A percentile compares a stretch with the other conserved stretches of the same genome.
Evolutionary conservation across 1,284 basidiomycete genomes (phyloP).

Genomic region (Neonothopanus nambi): DNA sequence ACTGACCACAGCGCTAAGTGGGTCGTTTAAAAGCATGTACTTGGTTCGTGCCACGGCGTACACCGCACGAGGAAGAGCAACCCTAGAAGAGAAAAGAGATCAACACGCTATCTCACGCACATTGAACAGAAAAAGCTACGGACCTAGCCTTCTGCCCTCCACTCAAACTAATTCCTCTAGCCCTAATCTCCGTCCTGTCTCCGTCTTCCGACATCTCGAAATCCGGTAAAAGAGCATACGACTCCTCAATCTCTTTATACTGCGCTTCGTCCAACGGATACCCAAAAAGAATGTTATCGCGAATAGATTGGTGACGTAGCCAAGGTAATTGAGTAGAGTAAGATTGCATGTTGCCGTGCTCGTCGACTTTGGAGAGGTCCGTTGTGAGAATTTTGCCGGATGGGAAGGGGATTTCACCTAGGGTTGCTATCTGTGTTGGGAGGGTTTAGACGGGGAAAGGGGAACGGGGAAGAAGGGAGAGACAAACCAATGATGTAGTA

Average conservation of each 20-base stretch:
- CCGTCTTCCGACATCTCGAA: constrained; percentile 74
- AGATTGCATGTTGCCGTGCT: background rate
- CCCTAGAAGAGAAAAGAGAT: constrained; percentile 33
- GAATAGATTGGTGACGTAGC: constrained; percentile 53
- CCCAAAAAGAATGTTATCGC: constrained; percentile 75
- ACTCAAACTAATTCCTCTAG: constrained; percentile 60
- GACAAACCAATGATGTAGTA: background rate
- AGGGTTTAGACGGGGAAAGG: background rate
- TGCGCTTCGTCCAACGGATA: constrained; percentile 63
- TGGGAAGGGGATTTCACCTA: background rate
- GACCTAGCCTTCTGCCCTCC: constrained; percentile 65
- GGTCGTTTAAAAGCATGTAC: constrained; percentile 73
- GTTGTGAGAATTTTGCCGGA: background rate
- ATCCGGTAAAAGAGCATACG: constrained; percentile 75
- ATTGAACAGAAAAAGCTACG: constrained; percentile 27
- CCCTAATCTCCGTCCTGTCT: constrained; percentile 51
- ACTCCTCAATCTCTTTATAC: constrained; percentile 66
- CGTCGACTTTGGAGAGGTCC: background rate
- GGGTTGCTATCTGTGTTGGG: background rate
- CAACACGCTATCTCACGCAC: background rate
- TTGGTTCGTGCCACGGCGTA: constrained; percentile 67
- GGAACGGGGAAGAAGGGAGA: too few species aligned
- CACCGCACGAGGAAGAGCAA: constrained; percentile 69
- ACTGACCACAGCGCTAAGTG: constrained; percentile 60
- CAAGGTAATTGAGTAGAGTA: constrained; percentile 7